Evolutionary conservation across 257 asterid genomes (phyloP), one percentile per base, ranked within the genome.

Genomic region (Salvia hispanica): DNA sequence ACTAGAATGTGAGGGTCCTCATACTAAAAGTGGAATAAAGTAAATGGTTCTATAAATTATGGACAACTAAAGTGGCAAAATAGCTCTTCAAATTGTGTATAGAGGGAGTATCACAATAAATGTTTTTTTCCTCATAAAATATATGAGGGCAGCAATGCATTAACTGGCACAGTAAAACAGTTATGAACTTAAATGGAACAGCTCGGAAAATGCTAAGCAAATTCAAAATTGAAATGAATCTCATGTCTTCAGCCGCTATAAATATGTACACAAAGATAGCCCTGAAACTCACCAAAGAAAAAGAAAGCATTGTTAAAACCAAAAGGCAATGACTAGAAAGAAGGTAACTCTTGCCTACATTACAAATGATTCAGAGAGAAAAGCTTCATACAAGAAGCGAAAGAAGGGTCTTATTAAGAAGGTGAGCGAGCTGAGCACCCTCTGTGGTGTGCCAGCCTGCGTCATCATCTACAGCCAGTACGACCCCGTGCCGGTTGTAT

Each of bases 341-440:
- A 83, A 81, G 40, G 78, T 83, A 0, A 76, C 75, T 3, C 72
- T 83, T 0, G 86, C 86, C 1, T 81, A 40, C 76, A 80, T 83
- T 0, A 15, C 61, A 25, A 81, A 76, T 25, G 84, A 83, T 40
- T 47, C 84, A 0, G 82, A 78, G 21, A 71, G 89, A 34, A 76
- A 74, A 67, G 86, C 89, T 0, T 76, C 89, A 0, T 83, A 46
- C 72, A 76, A 74, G 70, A 83, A 83, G 11, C 44, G 89, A 6
- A 83, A 81, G 82, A 83, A 69, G 72, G 89, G 89, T 0, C 52
- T 83, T 40, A 66, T 83, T 39, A 83, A 83, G 72, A 81, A 83
- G n/a, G 79, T 74, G 18, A 53, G 62, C 6, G 86, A 83, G 62
- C 39, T 83, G 4, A 73, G 70, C 78, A 76, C 75, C 10, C 82